Evolutionary conservation across 345 rosid species (phyloP).

Genomic region (Linum tenue): DNA sequence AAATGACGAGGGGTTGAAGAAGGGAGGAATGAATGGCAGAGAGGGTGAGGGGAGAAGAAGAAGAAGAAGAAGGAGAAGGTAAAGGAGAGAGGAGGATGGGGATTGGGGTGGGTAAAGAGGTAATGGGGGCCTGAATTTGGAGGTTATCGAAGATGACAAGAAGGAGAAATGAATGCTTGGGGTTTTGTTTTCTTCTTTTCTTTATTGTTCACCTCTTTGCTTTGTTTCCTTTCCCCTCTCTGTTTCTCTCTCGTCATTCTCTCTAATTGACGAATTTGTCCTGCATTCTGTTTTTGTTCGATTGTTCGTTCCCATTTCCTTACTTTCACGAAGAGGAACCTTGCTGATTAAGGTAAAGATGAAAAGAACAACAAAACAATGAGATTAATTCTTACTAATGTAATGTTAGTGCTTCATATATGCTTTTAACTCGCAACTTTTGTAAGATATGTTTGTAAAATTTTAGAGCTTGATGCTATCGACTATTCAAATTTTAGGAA

Average conservation of each 20-base stretch:
- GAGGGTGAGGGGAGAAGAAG: background rate
- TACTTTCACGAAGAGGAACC: too few species aligned
- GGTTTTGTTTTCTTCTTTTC: slow-evolving; percentile 5
- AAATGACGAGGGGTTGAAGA: background rate
- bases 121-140: slow-evolving; percentile 25
- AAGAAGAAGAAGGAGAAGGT: background rate
- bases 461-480: too few species aligned
- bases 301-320: too few species aligned
- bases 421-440: background rate
- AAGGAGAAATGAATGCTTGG: slow-evolving; percentile 26
- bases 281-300: background rate
- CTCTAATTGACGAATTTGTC: slow-evolving; percentile 34
- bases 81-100: slow-evolving; percentile 6
- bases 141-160: slow-evolving; percentile 64
- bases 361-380: slow-evolving; percentile 57
- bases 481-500: too few species aligned
- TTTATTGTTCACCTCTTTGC: slow-evolving; percentile 2
- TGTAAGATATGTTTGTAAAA: too few species aligned
- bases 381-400: slow-evolving; percentile 20
- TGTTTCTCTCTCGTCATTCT: slow-evolving; percentile 13
- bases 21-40: slow-evolving; percentile 1
- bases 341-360: too few species aligned
- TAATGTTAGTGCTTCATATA: background rate
- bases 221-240: slow-evolving; percentile 13
- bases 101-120: slow-evolving; percentile 13